These are phyloP conservation scores for Boehmeria nivea DNA, from an alignment of 306 rosid genomes.

Conservation along the genomic window DNA sequence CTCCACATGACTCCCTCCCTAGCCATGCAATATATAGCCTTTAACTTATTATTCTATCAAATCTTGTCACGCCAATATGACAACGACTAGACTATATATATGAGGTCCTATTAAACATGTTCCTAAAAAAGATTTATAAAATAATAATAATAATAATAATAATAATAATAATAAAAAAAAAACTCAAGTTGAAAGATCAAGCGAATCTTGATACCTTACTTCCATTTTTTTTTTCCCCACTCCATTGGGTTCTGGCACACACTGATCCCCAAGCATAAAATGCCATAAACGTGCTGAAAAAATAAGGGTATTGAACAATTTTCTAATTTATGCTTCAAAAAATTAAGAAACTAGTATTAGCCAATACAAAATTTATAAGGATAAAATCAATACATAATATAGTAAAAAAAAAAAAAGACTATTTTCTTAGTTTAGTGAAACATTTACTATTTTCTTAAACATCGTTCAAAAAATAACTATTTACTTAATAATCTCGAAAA, in stretches of 20 bases:
- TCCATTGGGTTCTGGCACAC: background rate
- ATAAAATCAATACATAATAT: too few species aligned
- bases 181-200: background rate
- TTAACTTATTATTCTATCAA: constrained; percentile 4
- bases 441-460: too few species aligned
- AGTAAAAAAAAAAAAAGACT: too few species aligned
- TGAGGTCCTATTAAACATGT: background rate
- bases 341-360: too few species aligned
- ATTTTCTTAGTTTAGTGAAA: too few species aligned
- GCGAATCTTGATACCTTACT: background rate
- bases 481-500: too few species aligned
- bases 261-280: background rate
- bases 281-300: constrained; percentile 2
- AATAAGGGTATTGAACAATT: background rate
- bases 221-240: background rate
- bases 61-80: constrained; percentile 6
- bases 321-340: too few species aligned
- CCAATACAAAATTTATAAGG: too few species aligned
- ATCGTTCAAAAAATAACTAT: too few species aligned
- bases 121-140: background rate
- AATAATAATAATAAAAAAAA: too few species aligned
- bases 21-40: background rate
- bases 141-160: too few species aligned
- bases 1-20: constrained; percentile 25
- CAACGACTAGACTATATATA: constrained; percentile 1